Percentiles rank a stretch among this genome's conserved stretches.
These are phyloP conservation scores for Phaseolus lunatus DNA, from an alignment of 306 rosid genomes.

Conservation along the genomic window DNA sequence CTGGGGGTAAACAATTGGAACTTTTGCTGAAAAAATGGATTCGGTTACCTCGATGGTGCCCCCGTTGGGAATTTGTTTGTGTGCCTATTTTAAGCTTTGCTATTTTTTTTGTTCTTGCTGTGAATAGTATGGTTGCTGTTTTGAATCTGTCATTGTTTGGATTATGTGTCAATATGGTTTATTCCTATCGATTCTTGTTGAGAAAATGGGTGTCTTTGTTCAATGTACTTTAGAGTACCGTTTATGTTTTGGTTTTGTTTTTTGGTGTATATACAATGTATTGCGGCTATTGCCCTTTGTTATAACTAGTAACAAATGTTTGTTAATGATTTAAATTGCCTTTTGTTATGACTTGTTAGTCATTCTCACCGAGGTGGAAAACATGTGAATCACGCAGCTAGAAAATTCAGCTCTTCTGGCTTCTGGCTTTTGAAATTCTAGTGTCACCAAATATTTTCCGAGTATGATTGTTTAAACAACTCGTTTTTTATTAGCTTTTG, in stretches of 20 bases:
- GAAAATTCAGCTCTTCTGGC: slow-evolving; percentile 20
- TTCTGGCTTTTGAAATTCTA: slow-evolving; percentile 32
- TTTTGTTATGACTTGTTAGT: slow-evolving; percentile 12
- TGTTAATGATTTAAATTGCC: slow-evolving; percentile 34
- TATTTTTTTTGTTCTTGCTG: slow-evolving; percentile 30
- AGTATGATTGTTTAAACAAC: not conserved
- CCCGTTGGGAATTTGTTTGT: slow-evolving; percentile 19
- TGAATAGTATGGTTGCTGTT: slow-evolving; percentile 2
- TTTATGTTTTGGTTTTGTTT: slow-evolving; percentile 40
- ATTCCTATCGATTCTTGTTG: slow-evolving; percentile 24
- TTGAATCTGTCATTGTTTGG: slow-evolving; percentile 17
- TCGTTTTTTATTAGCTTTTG: slow-evolving; percentile 14
- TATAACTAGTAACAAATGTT: slow-evolving; percentile 6
- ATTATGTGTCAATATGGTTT: slow-evolving; percentile 23
- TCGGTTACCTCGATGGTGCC: slow-evolving; percentile 36
- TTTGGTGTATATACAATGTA: slow-evolving; percentile 41
- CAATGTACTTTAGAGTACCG: slow-evolving; percentile 47
- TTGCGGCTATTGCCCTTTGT: not conserved
- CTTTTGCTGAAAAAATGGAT: slow-evolving; percentile 13
- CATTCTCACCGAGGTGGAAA: slow-evolving; percentile 41
- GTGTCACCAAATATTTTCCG: slow-evolving; percentile 23
- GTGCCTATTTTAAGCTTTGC: slow-evolving; percentile 41
- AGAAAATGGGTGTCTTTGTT: slow-evolving; percentile 44
- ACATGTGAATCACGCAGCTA: slow-evolving; percentile 32
- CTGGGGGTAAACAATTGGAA: not conserved